Conservation (phyloP, 108 stramenopile genomes). For the Nitzschia sp. region DNA sequence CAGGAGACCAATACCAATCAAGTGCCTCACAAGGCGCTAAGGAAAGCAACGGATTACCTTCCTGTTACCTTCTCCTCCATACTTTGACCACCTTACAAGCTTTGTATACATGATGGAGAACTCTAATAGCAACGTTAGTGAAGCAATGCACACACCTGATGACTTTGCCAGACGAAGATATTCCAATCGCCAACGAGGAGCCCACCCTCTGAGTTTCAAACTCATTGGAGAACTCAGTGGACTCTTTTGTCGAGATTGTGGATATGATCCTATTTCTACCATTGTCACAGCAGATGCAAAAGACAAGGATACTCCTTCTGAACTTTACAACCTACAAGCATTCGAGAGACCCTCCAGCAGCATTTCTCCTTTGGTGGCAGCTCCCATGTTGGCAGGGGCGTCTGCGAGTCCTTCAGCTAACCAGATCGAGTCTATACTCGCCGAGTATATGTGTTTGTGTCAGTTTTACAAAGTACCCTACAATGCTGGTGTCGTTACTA, state of each 20-base stretch:
- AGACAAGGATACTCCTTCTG: slow-evolving; percentile 4
- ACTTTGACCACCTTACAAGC: no score
- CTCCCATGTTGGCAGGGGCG: slow-evolving; percentile 21
- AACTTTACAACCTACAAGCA: slow-evolving; percentile 26
- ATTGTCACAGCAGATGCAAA: not conserved
- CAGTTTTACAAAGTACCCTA: slow-evolving; percentile 56
- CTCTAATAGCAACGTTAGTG: no score
- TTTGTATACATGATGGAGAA: no score
- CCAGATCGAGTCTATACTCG: slow-evolving; percentile 47
- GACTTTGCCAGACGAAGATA: no score
- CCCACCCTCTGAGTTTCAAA: slow-evolving; percentile 14
- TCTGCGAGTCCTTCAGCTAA: not conserved
- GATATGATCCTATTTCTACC: slow-evolving; percentile 1
- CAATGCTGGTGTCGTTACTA: slow-evolving; percentile 71
- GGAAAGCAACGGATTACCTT: no score
- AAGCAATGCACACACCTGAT: no score
- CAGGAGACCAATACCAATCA: no score
- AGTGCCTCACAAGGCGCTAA: no score
- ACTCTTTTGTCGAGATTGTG: slow-evolving; percentile 29
- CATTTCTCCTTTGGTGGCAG: slow-evolving; percentile 29
- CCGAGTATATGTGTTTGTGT: slow-evolving; percentile 63
- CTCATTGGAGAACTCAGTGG: slow-evolving; percentile 32
- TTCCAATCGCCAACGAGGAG: no score
- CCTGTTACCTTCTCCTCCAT: no score
- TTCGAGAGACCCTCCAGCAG: not conserved